Conservation (phyloP, 306 rosid species). For the Prunus mongolica region DNA sequence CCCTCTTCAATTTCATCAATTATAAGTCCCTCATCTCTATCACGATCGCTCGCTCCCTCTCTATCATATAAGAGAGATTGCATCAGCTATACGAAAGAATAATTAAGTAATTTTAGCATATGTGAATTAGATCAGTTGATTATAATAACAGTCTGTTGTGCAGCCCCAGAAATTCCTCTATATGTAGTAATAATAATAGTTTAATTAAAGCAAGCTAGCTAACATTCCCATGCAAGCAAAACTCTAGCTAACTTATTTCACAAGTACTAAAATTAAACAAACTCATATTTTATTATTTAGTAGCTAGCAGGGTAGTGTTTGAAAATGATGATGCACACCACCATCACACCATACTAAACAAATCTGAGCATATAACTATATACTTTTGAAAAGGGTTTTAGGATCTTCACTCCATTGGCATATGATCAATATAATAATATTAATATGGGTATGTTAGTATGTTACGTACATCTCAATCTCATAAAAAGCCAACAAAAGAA, state of each 20-base stretch:
- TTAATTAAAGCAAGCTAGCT: not conserved
- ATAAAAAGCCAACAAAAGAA: not conserved
- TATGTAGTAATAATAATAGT: not conserved
- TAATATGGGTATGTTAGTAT: not conserved
- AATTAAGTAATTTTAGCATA: not conserved
- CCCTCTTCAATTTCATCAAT: conserved; percentile 17
- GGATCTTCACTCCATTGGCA: not conserved
- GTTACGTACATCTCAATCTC: not conserved
- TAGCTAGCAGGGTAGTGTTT: not conserved
- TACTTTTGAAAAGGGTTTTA: not conserved
- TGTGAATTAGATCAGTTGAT: too few species aligned
- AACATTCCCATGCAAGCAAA: conserved; percentile 16
- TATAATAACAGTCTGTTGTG: fast-evolving
- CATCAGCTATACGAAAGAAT: not conserved
- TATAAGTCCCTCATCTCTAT: conserved; percentile 16
- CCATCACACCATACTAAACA: not conserved
- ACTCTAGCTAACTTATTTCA: not conserved
- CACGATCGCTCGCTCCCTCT: conserved; percentile 12
- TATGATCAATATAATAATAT: not conserved
- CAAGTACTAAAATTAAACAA: not conserved
- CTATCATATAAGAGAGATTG: not conserved
- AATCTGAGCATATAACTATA: not conserved
- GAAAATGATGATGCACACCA: not conserved
- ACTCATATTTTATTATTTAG: not conserved
- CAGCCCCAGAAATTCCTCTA: not conserved